phyloP scores from a whole-genome alignment of 2,329 filamentous ascomycete genomes.

The Whalleya microplaca region DNA sequence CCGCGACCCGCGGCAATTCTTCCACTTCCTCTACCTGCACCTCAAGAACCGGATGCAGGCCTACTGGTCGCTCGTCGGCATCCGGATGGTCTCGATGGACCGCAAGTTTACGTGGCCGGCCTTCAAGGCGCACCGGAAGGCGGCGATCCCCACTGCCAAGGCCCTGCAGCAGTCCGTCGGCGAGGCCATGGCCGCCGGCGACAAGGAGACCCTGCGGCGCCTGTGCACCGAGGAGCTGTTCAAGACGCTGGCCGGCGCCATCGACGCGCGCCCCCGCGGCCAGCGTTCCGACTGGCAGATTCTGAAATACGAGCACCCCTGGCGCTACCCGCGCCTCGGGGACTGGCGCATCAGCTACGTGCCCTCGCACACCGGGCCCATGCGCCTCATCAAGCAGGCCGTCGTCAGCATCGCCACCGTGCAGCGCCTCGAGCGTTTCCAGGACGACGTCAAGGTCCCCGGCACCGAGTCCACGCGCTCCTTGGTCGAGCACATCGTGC shows the following conservation, averaged over 20 bases:
- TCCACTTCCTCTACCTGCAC: conserved; percentile 28
- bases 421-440: conserved; percentile 55
- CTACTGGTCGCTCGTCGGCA: conserved; percentile 39
- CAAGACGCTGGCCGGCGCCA: conserved; percentile 53
- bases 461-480: conserved; percentile 55
- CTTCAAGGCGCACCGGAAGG: conserved; percentile 48
- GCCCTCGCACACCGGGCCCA: conserved; percentile 45
- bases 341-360: conserved; percentile 57
- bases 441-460: conserved; percentile 45
- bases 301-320: conserved; percentile 49
- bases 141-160: conserved; percentile 57
- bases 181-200: conserved; percentile 62
- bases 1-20: conserved; percentile 27
- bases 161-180: conserved; percentile 65
- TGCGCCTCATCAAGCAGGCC: conserved; percentile 55
- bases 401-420: conserved; percentile 63
- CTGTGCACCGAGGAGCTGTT: conserved; percentile 60
- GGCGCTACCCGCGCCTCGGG: conserved; percentile 53
- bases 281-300: conserved; percentile 59
- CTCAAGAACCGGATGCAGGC: conserved; percentile 42
- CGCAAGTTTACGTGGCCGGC: conserved; percentile 42
- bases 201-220: conserved; percentile 52
- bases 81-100: conserved; percentile 53
- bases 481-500: conserved; percentile 66
- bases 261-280: conserved; percentile 53